These are phyloP conservation scores for Ascochyta rabiei DNA, from an alignment of 2,329 filamentous ascomycete genomes.

Conservation along the genomic window DNA sequence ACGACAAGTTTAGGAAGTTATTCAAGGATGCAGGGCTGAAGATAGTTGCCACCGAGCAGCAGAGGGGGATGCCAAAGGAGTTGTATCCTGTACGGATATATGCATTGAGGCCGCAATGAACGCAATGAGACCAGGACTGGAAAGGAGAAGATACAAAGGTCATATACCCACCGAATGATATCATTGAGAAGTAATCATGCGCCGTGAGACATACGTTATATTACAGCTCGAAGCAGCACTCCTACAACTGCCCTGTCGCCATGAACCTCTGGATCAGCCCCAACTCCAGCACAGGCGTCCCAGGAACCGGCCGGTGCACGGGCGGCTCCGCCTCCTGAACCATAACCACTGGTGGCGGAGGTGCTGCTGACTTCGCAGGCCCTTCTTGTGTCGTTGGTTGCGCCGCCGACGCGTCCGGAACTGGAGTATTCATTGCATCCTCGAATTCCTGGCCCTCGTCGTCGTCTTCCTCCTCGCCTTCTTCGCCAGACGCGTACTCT, in stretches of 20 bases:
- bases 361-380: background rate
- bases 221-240: background rate
- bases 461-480: conserved; percentile 23
- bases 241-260: conserved; percentile 23
- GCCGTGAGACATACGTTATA: no score
- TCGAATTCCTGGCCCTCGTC: conserved; percentile 29
- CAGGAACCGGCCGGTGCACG: conserved; percentile 19
- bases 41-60: conserved; percentile 52
- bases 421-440: conserved; percentile 26
- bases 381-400: conserved; percentile 7
- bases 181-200: background rate
- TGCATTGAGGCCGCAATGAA: conserved; percentile 66
- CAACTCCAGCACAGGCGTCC: conserved; percentile 29
- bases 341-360: conserved; percentile 9
- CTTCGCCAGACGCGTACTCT: conserved; percentile 22
- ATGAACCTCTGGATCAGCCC: conserved; percentile 34
- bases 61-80: conserved; percentile 68
- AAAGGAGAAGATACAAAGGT: background rate
- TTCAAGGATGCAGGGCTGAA: conserved; percentile 73
- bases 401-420: background rate
- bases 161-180: conserved; percentile 8
- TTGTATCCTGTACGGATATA: conserved; percentile 80
- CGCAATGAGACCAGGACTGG: background rate
- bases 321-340: conserved; percentile 12
- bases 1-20: conserved; percentile 71